Base-by-base conservation (phyloP, 2,329 filamentous ascomycete genomes). In the Zopfia rhizophila region DNA sequence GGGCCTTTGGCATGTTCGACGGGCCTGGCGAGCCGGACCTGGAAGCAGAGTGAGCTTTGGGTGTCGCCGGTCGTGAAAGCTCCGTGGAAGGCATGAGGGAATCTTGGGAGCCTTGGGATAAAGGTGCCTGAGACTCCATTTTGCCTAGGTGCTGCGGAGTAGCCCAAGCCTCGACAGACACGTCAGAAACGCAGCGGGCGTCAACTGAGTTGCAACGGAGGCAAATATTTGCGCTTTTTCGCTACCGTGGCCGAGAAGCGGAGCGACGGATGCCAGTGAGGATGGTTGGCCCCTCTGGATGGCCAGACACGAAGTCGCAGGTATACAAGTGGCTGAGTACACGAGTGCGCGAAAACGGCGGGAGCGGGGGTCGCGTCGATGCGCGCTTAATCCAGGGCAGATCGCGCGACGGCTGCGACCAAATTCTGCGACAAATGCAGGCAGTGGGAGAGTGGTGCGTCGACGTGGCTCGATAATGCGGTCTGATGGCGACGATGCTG, bases 21-120 rank as follows among this genome's bases (percentile, higher is more conserved):
- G 49, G 39, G 7, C 31, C 48, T 5, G 51, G 53, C 30, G 63
- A 60, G 21, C 38, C 53, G 19, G 60, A 56, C 13, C 41, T 55
- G 12, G 66, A 66, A 25, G 36, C 48, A 33, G 56, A 58, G 25
- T 31, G 47, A 31, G 54, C 27, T 13, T 55, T 57, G 24, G 59
- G 65, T 19, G 66, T 67, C 39, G 56, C 58, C 16, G 64, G 60
- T 25, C 48, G 56, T 37, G 60, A 55, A 13, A 58, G 23, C 38
- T 71, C 66, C 33, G 66, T 66, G 14, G 66, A 63, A 28, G 64
- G 61, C 55, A 70, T 53, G 55, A 67, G 49, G 8, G 61, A 56
- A 48, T 63, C 63, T 48, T 61, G 61, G 48, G 61, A 59, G 31
- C 41, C 33, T 41, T 56, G 60, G 52, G 59, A 57, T 36, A 61